A percentile compares a stretch with the other conserved stretches of the same genome.
Evolutionary conservation across 192 early-diverging fungal genomes (phyloP).

Genomic region (Kappamyces sp.): DNA sequence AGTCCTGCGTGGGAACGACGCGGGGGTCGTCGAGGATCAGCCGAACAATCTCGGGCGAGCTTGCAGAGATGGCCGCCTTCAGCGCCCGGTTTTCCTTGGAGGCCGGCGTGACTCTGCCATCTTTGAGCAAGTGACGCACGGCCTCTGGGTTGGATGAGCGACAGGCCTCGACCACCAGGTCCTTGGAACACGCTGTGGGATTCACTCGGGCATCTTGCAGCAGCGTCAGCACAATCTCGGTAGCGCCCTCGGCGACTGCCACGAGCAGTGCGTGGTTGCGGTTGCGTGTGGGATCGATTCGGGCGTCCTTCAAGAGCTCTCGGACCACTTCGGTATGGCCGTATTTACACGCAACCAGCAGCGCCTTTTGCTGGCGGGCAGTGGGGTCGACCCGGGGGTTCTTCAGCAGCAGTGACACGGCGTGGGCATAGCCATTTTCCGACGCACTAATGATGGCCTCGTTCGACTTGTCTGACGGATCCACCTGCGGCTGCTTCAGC

Average conservation of each 20-base stretch:
- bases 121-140: not conserved
- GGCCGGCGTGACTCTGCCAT: not conserved
- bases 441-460: too few species aligned
- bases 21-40: conserved; percentile 1
- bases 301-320: conserved; percentile 2
- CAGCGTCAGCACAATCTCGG: not conserved
- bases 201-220: not conserved
- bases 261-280: conserved; percentile 4
- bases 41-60: conserved; percentile 5
- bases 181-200: not conserved
- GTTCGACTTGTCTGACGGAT: not conserved
- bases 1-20: not conserved
- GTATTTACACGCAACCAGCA: not conserved
- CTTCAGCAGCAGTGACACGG: conserved; percentile 16
- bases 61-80: not conserved
- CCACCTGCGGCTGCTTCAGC: not conserved
- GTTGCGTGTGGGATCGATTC: not conserved
- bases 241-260: conserved; percentile 4
- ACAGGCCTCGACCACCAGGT: too few species aligned
- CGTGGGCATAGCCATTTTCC: not conserved
- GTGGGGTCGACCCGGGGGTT: conserved; percentile 17
- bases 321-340: conserved; percentile 18
- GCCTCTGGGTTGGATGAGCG: too few species aligned
- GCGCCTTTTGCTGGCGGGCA: conserved; percentile 9
- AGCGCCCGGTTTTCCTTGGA: conserved; percentile 5